Base-by-base conservation (phyloP, 805 yeast genomes). In the Groenewaldozyma salmanticensis region DNA sequence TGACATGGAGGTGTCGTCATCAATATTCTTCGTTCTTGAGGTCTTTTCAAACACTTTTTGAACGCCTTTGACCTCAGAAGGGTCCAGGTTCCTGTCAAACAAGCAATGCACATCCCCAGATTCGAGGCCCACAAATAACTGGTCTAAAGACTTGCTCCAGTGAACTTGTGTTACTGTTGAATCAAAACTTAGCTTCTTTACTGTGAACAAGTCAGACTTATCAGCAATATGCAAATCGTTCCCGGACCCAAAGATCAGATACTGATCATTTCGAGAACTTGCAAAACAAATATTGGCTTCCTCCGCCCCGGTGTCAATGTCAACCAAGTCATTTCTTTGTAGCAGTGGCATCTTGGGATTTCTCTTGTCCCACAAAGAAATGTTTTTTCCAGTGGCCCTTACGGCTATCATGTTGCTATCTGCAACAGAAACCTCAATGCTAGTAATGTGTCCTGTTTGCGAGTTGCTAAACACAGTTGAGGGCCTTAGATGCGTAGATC, bases 91-190 rank as follows among this genome's bases (percentile, higher is more conserved):
- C 3, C 54, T 55, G 6, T 57, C 49, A 34, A 62, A 60, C 7
- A 61, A 42, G 3, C 56, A 33, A 29, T 46, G 43, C 2, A 61
- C 37, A 1, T 46, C 37, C 1, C 66, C 66, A 29, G 46, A 36
- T 5, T 54, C 35, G 3, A 47, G 43, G 6, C 64, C 64, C 4
- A 50, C 50, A 16, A 50, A 46, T 21, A 61, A 56, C 37, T 61
- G 65, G 35, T 62, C 56, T 9, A 57, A 44, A 11, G 33, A 29
- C 3, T 50, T 31, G 36, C 53, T 50, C 65, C 66, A 62, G 7
- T 36, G 6, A 3, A 53, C 47, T 9, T 44, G 21, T 4, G 48
- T 41, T 2, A 52, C 48, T 4, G 32, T 31, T 2, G 35, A 32
- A 3, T 24, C 33, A 15, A 44, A 33, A 3, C 33, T 37, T 21